Conservation (phyloP, 1,284 basidiomycete genomes). For the Inonotus hispidus region DNA sequence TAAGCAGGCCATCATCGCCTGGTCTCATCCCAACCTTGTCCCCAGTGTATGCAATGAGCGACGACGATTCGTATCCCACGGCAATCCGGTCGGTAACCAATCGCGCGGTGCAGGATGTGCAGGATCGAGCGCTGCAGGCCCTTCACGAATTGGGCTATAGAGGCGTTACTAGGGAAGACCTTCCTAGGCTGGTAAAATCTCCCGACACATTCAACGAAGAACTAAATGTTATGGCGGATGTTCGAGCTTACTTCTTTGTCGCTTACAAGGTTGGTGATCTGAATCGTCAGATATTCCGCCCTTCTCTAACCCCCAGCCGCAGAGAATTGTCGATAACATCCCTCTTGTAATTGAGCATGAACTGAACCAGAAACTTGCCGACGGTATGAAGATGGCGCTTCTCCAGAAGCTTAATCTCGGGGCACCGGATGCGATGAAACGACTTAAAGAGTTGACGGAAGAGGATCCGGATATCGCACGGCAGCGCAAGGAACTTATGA, state of each 20-base stretch:
- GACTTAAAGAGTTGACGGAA: constrained; percentile 1
- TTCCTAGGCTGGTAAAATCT: constrained; percentile 10
- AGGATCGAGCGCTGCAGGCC: constrained; percentile 10
- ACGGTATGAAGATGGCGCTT: background rate
- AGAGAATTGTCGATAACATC: background rate
- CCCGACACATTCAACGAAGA: constrained; percentile 22
- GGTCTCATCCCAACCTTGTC: no score
- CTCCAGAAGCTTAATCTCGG: constrained; percentile 8
- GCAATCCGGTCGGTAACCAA: no score
- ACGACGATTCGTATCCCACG: no score
- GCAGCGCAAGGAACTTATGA: background rate
- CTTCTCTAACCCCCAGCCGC: background rate
- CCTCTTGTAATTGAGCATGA: constrained; percentile 15
- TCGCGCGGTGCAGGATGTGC: background rate
- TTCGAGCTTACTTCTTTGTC: constrained; percentile 27
- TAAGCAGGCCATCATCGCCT: background rate
- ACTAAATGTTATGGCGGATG: constrained; percentile 26
- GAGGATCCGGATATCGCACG: constrained; percentile 7
- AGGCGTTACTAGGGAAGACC: constrained; percentile 8
- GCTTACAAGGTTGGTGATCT: constrained; percentile 24
- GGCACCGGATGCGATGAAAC: background rate
- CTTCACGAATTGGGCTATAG: constrained; percentile 16
- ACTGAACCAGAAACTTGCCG: constrained; percentile 11
- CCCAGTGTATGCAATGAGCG: no score
- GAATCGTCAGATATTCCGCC: background rate